Conservation (phyloP, 1,139 yeast species). For the Meyerozyma smithsonii region DNA sequence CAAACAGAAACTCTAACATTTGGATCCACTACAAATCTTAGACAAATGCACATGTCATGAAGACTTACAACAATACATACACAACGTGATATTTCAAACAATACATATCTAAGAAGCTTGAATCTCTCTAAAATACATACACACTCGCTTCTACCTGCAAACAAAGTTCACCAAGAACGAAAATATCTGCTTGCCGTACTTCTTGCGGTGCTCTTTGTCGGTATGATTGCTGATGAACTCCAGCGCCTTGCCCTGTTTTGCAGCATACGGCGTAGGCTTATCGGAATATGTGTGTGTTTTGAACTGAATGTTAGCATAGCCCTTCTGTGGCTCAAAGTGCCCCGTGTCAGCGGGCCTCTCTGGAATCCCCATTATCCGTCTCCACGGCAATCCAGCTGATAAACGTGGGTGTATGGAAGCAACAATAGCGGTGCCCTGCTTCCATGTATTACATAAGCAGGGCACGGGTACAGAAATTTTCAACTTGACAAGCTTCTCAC, state of each 20-base stretch:
- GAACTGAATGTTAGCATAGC: conserved; percentile 26
- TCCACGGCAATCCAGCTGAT: no score
- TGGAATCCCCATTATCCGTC: conserved; percentile 21
- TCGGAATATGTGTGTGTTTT: conserved; percentile 32
- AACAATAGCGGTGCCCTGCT: conserved; percentile 11
- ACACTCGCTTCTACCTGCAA: conserved; percentile 6
- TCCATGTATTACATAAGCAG: background rate
- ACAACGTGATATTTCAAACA: no score
- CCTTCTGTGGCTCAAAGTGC: conserved; percentile 26
- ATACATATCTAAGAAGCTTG: background rate
- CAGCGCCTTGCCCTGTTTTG: conserved; percentile 23
- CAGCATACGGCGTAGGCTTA: conserved; percentile 31
- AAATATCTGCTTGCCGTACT: conserved; percentile 27
- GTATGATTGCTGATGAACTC: conserved; percentile 27
- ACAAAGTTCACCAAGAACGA: conserved; percentile 7
- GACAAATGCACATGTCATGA: no score
- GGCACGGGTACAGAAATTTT: background rate
- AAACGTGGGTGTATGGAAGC: conserved; percentile 29
- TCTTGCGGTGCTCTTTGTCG: conserved; percentile 35
- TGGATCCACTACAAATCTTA: background rate
- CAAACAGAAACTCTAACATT: background rate
- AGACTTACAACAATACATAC: background rate
- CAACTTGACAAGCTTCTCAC: background rate
- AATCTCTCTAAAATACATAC: background rate
- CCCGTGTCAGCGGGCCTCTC: conserved; percentile 28